A percentile compares a stretch with the other conserved stretches of the same genome.
Conservation (phyloP, 140 eudicot species). For the Bidens hawaiensis region DNA sequence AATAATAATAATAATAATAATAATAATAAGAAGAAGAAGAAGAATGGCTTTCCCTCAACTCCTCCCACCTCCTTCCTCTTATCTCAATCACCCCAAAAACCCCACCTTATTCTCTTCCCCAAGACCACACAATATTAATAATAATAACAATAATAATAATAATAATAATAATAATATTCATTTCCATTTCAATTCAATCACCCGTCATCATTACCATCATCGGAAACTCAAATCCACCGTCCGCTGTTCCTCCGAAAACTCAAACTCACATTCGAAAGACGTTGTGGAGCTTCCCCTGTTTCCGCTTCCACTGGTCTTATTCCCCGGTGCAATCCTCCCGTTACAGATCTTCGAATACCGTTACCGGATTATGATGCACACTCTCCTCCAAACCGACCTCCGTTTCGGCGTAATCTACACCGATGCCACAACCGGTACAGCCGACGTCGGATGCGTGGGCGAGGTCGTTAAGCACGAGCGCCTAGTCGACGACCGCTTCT, state of each 20-base stretch:
- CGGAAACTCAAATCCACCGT: conserved; percentile 34
- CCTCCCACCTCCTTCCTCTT: conserved; percentile 29
- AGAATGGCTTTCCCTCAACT: conserved; percentile 32
- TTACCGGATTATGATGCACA: conserved; percentile 95
- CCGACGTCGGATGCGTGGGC: conserved; percentile 95
- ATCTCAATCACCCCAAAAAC: conserved; percentile 22
- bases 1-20: not conserved
- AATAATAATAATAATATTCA: too few species aligned
- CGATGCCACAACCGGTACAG: conserved; percentile 69
- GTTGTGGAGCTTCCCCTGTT: conserved; percentile 78
- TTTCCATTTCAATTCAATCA: conserved; percentile 11
- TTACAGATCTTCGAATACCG: conserved; percentile 88
- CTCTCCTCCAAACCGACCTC: conserved; percentile 81
- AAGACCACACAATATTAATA: too few species aligned
- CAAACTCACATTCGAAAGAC: conserved; percentile 45
- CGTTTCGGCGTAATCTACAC: conserved; percentile 85
- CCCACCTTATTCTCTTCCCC: conserved; percentile 17
- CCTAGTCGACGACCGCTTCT: conserved; percentile 79
- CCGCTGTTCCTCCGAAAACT: conserved; percentile 57
- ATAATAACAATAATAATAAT: too few species aligned
- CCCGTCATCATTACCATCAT: conserved; percentile 28
- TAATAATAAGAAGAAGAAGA: not conserved
- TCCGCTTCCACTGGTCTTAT: conserved; percentile 88
- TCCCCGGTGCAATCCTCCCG: conserved; percentile 89
- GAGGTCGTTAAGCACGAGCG: conserved; percentile 89